Evolutionary conservation across 225 moss, liverwort and hornwort genomes (phyloP).

Genomic region (Takakia lepidozioides): DNA sequence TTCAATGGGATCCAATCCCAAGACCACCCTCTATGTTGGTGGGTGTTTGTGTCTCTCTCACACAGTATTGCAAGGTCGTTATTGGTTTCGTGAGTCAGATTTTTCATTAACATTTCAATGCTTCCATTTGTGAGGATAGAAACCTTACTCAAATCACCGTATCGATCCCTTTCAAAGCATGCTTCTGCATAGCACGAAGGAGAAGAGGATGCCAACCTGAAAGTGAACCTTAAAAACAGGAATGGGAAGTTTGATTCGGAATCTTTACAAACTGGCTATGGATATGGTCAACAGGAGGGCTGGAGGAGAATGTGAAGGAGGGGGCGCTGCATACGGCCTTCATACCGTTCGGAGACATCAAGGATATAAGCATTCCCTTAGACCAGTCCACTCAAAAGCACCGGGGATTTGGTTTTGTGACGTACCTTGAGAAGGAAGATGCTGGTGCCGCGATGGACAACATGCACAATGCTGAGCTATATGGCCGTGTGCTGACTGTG

Average conservation of each 20-base stretch:
- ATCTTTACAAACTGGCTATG: too few relatives aligned
- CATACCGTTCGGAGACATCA: slow-evolving; percentile 93
- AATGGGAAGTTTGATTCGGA: too few relatives aligned
- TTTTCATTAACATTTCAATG: background rate
- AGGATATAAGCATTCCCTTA: slow-evolving; percentile 92
- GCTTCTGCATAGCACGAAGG: too few relatives aligned
- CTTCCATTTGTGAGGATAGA: background rate
- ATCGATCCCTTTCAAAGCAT: background rate
- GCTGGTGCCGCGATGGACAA: slow-evolving; percentile 97
- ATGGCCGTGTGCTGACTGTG: slow-evolving; percentile 92
- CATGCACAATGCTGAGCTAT: slow-evolving; percentile 94
- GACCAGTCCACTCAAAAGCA: slow-evolving; percentile 95
- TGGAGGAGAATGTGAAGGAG: slow-evolving; percentile 95
- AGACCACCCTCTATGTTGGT: slow-evolving; percentile 57
- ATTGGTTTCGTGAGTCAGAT: background rate
- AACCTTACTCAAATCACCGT: background rate
- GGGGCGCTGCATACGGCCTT: slow-evolving; percentile 92
- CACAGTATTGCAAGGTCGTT: too few relatives aligned
- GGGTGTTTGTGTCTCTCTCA: background rate
- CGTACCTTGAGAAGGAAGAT: slow-evolving; percentile 97
- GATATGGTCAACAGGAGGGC: slow-evolving; percentile 41
- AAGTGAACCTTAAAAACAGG: too few relatives aligned
- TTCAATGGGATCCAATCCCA: slow-evolving; percentile 28
- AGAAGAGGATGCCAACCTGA: background rate
- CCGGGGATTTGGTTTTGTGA: slow-evolving; percentile 86